Percentiles rank a stretch among this genome's conserved stretches.
Evolutionary conservation across 2,329 filamentous ascomycete species (phyloP).

Genomic region (Fusarium sp.): DNA sequence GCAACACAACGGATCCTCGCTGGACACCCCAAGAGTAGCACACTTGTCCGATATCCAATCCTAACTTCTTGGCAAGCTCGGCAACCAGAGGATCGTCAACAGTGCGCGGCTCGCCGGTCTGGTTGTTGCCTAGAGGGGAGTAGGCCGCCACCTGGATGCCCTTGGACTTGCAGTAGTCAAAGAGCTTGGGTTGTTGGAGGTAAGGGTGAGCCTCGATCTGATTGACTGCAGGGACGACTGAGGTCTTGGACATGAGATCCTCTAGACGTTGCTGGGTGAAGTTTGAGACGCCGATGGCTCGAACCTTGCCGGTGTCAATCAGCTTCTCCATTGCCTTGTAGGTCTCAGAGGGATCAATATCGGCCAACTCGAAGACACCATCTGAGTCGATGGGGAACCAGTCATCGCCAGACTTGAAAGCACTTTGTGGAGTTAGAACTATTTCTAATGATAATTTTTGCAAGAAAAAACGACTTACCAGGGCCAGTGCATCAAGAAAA

Average conservation of each 20-base stretch:
- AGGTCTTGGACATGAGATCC: conserved; percentile 8
- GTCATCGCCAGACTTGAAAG: conserved; percentile 66
- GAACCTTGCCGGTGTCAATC: conserved; percentile 55
- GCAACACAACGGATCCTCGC: conserved; percentile 65
- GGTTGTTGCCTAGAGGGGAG: conserved; percentile 59
- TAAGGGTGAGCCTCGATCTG: conserved; percentile 19
- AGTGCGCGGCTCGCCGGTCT: conserved; percentile 58
- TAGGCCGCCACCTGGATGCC: conserved; percentile 10
- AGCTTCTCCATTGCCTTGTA: conserved; percentile 58
- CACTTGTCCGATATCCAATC: conserved; percentile 63
- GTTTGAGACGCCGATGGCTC: conserved; percentile 67
- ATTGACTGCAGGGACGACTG: conserved; percentile 5
- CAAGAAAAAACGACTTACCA: neutral
- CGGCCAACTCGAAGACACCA: conserved; percentile 75
- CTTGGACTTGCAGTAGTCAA: conserved; percentile 7
- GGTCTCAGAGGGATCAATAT: conserved; percentile 58
- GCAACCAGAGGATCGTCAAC: conserved; percentile 64
- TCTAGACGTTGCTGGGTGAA: conserved; percentile 50
- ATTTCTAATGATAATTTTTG: neutral
- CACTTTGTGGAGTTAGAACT: conserved; percentile 43
- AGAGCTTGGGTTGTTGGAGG: conserved; percentile 9
- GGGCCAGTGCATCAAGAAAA: conserved; percentile 12
- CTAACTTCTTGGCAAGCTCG: conserved; percentile 63
- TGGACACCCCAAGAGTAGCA: conserved; percentile 68
- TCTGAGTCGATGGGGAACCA: conserved; percentile 62